A percentile compares a stretch with the other conserved stretches of the same genome.
These are phyloP conservation scores for Talaromyces borbonicus DNA, from an alignment of 495 filamentous ascomycete species.

Conservation along the genomic window DNA sequence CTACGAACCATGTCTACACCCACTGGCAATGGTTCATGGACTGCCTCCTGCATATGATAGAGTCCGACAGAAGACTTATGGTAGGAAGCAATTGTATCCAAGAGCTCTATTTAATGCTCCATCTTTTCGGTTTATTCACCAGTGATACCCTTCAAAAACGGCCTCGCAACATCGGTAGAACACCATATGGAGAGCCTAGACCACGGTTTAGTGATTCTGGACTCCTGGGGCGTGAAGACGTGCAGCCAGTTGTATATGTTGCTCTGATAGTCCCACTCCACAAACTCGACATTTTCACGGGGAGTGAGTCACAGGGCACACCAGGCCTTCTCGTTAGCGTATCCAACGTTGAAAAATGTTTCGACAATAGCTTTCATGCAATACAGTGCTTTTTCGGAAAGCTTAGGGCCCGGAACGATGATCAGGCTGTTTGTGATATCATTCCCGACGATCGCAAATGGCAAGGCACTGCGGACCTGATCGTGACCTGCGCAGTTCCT, in stretches of 20 bases:
- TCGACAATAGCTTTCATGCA: neutral
- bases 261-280: neutral
- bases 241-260: neutral
- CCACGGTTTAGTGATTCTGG: neutral
- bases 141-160: neutral
- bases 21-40: neutral
- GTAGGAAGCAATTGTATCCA: neutral
- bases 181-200: neutral
- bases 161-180: neutral
- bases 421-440: neutral
- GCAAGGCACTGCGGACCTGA: neutral
- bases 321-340: neutral
- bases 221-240: neutral
- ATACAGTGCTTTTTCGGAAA: neutral
- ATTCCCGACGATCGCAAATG: neutral
- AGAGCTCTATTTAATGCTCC: neutral
- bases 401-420: neutral
- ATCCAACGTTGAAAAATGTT: neutral
- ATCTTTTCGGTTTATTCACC: neutral
- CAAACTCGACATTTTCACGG: neutral
- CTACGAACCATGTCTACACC: neutral
- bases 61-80: neutral
- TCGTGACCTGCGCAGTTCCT: neutral
- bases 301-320: neutral
- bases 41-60: neutral